Percentiles rank a stretch among this genome's conserved stretches.
Conservation (phyloP, 2,329 filamentous ascomycete species). For the Sporothrix humicola region DNA sequence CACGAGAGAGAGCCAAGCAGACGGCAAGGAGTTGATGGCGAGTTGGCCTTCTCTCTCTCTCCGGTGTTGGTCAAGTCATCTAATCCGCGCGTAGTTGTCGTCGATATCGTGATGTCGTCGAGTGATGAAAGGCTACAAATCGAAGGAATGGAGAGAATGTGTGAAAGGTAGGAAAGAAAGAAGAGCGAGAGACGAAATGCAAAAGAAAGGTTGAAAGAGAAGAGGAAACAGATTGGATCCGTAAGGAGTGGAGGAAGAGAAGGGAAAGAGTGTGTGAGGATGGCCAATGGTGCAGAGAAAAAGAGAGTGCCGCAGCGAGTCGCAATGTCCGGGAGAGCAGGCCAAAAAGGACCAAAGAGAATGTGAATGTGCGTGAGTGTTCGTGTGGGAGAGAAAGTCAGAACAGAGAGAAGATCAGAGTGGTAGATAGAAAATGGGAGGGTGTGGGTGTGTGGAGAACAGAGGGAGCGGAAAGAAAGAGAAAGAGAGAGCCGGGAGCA, state of each 20-base stretch:
- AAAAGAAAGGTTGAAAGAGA: constrained; percentile 27
- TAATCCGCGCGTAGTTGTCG: constrained; percentile 46
- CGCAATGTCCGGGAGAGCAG: neutral
- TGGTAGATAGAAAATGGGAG: constrained; percentile 16
- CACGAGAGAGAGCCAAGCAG: constrained; percentile 18
- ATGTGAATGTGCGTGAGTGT: neutral
- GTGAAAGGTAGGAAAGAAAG: constrained; percentile 37
- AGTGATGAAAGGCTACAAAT: constrained; percentile 41
- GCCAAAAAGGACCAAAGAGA: neutral
- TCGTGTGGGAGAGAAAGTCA: constrained; percentile 17
- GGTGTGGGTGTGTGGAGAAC: constrained; percentile 27
- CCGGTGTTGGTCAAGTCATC: constrained; percentile 53
- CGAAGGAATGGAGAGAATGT: constrained; percentile 36
- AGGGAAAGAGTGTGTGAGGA: constrained; percentile 31
- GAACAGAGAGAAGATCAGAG: neutral
- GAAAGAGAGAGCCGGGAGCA: constrained; percentile 18
- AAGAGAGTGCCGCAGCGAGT: constrained; percentile 16
- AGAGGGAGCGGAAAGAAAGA: constrained; percentile 31
- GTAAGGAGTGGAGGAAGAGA: neutral
- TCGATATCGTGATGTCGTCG: constrained; percentile 42
- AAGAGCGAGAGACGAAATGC: constrained; percentile 33
- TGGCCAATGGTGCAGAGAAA: constrained; percentile 40
- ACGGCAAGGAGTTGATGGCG: constrained; percentile 38
- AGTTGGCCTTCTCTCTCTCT: constrained; percentile 42
- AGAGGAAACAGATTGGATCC: neutral